These are phyloP conservation scores for Boletus patriciae DNA, from an alignment of 768 basidiomycete species.

Conservation along the genomic window DNA sequence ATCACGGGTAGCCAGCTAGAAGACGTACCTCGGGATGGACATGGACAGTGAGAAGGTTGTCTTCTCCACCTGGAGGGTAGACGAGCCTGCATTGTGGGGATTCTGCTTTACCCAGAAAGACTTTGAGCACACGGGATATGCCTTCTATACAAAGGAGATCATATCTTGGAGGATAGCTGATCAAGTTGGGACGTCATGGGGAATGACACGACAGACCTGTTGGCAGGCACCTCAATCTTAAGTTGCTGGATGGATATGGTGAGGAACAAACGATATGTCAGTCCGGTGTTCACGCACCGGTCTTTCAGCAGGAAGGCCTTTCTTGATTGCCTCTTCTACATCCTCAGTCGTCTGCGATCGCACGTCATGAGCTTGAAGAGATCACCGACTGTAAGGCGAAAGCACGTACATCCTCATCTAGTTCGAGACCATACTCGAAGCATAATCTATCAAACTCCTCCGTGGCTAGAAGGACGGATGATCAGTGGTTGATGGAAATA, in stretches of 20 bases:
- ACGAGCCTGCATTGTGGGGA: constrained; percentile 73
- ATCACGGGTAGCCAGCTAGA: neutral
- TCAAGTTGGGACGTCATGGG: neutral
- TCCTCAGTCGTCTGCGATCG: constrained; percentile 77
- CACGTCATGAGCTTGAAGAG: neutral
- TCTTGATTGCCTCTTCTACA: constrained; percentile 77
- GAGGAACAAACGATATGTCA: neutral
- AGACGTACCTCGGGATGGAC: constrained; percentile 68
- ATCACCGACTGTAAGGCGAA: neutral
- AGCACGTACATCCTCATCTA: constrained; percentile 90
- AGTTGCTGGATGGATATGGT: constrained; percentile 63
- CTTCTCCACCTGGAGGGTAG: constrained; percentile 69
- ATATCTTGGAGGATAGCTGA: constrained; percentile 57
- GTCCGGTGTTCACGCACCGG: constrained; percentile 51
- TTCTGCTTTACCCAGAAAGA: constrained; percentile 71
- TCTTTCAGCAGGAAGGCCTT: constrained; percentile 81
- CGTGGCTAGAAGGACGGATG: constrained; percentile 55
- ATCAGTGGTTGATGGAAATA: constrained; percentile 11
- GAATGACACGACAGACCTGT: constrained; percentile 54
- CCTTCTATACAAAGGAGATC: constrained; percentile 98
- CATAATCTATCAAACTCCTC: constrained; percentile 94
- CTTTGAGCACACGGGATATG: constrained; percentile 79
- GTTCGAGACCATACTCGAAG: constrained; percentile 96
- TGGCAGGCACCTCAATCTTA: constrained; percentile 99
- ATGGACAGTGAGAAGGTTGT: constrained; percentile 61